Percentiles rank a stretch among this genome's conserved stretches.
phyloP scores from a whole-genome alignment of 73 alveolate species.

The Loxodes magnus region DNA sequence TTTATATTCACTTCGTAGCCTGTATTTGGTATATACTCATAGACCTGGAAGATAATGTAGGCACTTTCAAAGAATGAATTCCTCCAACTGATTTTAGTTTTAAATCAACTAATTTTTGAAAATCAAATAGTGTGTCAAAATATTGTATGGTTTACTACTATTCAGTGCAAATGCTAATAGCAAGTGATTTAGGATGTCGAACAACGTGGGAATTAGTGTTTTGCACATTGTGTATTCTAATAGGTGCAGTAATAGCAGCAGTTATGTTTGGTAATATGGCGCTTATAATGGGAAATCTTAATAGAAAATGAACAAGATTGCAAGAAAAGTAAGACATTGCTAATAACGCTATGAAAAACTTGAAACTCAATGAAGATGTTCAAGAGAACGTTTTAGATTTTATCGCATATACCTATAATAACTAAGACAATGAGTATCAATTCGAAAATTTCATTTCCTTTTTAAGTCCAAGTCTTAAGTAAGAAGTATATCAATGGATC shows the following conservation, averaged over 20 bases:
- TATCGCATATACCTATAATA: constrained; percentile 25
- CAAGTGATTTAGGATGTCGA: constrained; percentile 39
- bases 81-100: constrained; percentile 6
- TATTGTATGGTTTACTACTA: constrained; percentile 21
- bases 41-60: too few relatives aligned
- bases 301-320: constrained; percentile 15
- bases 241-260: constrained; percentile 43
- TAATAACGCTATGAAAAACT: constrained; percentile 41
- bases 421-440: constrained; percentile 32
- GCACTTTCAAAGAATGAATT: constrained; percentile 1
- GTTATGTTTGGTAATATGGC: constrained; percentile 48
- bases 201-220: constrained; percentile 17
- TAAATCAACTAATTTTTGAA: neutral
- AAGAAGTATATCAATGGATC: neutral
- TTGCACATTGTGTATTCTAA: constrained; percentile 14
- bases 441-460: constrained; percentile 23
- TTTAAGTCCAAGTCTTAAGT: constrained; percentile 20
- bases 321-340: constrained; percentile 16
- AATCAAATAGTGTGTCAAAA: neutral
- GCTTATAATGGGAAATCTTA: constrained; percentile 15
- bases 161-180: constrained; percentile 25
- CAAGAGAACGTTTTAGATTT: constrained; percentile 20
- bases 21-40: constrained; percentile 23
- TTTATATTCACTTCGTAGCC: constrained; percentile 21
- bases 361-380: constrained; percentile 21